Evolutionary conservation across 495 filamentous ascomycete genomes (phyloP).

Genomic region (Penicillium taxi): DNA sequence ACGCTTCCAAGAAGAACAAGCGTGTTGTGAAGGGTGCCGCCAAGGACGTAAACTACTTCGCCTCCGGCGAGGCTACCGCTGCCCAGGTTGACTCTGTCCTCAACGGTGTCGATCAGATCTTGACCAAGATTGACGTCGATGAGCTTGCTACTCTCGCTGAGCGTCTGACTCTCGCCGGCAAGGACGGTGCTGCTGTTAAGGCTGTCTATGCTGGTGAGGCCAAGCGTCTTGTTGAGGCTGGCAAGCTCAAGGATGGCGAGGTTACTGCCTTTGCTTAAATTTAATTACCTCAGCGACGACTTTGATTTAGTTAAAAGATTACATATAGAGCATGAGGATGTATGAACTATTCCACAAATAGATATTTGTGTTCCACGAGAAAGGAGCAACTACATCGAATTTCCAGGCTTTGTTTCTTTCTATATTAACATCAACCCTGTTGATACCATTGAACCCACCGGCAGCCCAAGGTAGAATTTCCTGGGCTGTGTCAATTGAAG

Average conservation of each 20-base stretch:
- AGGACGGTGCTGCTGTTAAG: slow-evolving; percentile 54
- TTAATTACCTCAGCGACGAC: no score
- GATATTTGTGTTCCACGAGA: no score
- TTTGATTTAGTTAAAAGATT: no score
- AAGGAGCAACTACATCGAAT: no score
- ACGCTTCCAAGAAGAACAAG: slow-evolving; percentile 98
- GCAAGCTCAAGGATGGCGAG: slow-evolving; percentile 80
- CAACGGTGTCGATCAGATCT: slow-evolving; percentile 81
- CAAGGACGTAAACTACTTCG: slow-evolving; percentile 92
- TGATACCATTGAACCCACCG: no score
- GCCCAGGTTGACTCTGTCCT: slow-evolving; percentile 72
- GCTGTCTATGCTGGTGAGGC: slow-evolving; percentile 61
- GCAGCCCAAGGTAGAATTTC: no score
- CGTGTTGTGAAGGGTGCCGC: slow-evolving; percentile 82
- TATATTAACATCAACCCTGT: no score
- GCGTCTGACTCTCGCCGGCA: slow-evolving; percentile 56
- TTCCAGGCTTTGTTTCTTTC: no score
- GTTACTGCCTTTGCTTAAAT: slow-evolving; percentile 44
- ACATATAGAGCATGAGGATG: no score
- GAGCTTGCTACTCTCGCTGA: slow-evolving; percentile 72
- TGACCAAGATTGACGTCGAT: slow-evolving; percentile 80
- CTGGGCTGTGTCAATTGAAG: no score
- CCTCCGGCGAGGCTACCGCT: slow-evolving; percentile 56
- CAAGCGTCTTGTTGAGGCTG: slow-evolving; percentile 61
- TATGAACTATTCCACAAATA: no score